A percentile compares a stretch with the other conserved stretches of the same genome.
Evolutionary conservation across 768 basidiomycete species (phyloP).

Genomic region (Tylopilus vinaceipallidus): DNA sequence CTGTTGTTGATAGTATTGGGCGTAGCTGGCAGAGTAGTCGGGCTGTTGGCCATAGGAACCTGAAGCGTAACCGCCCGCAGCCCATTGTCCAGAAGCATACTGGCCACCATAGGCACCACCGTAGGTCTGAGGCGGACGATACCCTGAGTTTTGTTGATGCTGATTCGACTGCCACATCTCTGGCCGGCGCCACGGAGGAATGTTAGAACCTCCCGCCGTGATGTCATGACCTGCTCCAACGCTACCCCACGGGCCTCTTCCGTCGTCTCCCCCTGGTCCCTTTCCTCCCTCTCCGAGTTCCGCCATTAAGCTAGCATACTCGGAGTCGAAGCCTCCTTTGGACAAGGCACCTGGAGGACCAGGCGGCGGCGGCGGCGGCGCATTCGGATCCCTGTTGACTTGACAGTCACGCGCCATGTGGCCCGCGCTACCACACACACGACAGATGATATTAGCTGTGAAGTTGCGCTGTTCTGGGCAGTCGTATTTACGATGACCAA

Average conservation of each 20-base stretch:
- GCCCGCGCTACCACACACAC: constrained; percentile 95
- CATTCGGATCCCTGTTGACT: constrained; percentile 87
- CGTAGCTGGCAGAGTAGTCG: constrained; percentile 77
- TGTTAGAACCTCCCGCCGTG: constrained; percentile 64
- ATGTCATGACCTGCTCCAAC: constrained; percentile 60
- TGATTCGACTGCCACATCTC: constrained; percentile 76
- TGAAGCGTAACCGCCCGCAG: constrained; percentile 32
- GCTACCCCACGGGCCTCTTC: constrained; percentile 60
- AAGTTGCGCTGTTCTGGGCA: constrained; percentile 98
- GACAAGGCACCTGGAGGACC: constrained; percentile 38
- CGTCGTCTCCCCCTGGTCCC: constrained; percentile 52
- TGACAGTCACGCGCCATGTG: constrained; percentile 99
- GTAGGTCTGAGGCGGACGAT: constrained; percentile 67
- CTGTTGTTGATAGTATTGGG: constrained; percentile 86
- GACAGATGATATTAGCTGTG: constrained; percentile 99
- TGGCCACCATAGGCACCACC: constrained; percentile 44
- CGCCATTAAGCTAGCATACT: constrained; percentile 96
- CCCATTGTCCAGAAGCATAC: constrained; percentile 43
- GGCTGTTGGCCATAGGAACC: constrained; percentile 41
- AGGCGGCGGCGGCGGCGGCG: constrained; percentile 48
- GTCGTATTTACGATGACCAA: constrained; percentile 98
- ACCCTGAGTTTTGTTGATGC: constrained; percentile 55
- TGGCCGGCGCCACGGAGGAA: constrained; percentile 90
- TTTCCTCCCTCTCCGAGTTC: constrained; percentile 87
- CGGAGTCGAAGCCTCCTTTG: constrained; percentile 90